Evolutionary conservation across 1,139 yeast genomes (phyloP).

Genomic region (Candida neerlandica): DNA sequence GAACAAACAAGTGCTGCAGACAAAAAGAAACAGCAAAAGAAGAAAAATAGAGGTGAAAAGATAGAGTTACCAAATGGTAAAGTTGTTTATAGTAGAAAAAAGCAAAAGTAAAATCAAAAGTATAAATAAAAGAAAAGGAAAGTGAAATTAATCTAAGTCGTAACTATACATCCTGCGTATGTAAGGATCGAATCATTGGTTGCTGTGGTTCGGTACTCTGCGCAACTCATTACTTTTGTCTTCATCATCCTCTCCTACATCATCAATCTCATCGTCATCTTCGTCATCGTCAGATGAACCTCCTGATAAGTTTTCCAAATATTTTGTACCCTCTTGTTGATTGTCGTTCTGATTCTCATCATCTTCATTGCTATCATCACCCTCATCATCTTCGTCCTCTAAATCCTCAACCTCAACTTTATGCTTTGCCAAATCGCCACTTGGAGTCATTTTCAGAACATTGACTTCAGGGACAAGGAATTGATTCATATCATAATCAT

Average conservation of each 20-base stretch:
- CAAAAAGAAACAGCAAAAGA: constrained; percentile 31
- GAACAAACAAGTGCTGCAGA: constrained; percentile 15
- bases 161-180: not conserved
- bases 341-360: constrained; percentile 12
- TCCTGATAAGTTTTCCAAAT: constrained; percentile 41
- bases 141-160: not conserved
- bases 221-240: constrained; percentile 31
- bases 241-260: constrained; percentile 23
- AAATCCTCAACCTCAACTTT: constrained; percentile 21
- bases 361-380: not conserved
- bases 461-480: constrained; percentile 15
- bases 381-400: constrained; percentile 28
- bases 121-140: constrained; percentile 6
- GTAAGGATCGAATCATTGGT: constrained; percentile 20
- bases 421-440: constrained; percentile 15
- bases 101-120: constrained; percentile 16
- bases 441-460: constrained; percentile 24
- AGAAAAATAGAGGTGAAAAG: constrained; percentile 45
- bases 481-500: constrained; percentile 21
- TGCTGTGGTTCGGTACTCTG: constrained; percentile 43
- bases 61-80: constrained; percentile 62
- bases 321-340: constrained; percentile 26
- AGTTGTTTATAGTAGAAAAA: constrained; percentile 50
- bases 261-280: constrained; percentile 24
- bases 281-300: constrained; percentile 36